These are phyloP conservation scores for Trebouxia sp. DNA, from an alignment of 139 green algal genomes.

Conservation along the genomic window DNA sequence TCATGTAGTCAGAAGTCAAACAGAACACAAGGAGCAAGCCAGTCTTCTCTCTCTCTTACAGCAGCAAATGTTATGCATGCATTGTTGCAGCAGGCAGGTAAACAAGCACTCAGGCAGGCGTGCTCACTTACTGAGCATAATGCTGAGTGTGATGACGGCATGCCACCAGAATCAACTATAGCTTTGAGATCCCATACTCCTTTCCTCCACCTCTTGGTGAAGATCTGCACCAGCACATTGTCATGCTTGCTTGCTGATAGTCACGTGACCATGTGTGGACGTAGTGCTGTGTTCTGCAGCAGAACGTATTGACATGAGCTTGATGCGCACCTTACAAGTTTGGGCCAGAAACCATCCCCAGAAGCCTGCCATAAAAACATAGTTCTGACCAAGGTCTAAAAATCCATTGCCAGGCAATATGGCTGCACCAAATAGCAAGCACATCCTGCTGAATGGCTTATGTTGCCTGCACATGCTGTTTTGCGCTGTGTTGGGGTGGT, in stretches of 20 bases:
- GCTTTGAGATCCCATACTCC: slow-evolving; percentile 79
- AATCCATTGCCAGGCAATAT: background rate
- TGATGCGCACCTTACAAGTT: slow-evolving; percentile 70
- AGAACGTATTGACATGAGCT: no score
- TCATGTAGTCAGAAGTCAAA: background rate
- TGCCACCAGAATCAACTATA: slow-evolving; percentile 90
- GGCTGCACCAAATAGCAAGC: background rate
- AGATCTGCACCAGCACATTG: slow-evolving; percentile 62
- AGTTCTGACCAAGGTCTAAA: slow-evolving; percentile 64
- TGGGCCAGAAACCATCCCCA: slow-evolving; percentile 88
- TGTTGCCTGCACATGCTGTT: no score
- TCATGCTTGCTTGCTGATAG: no score
- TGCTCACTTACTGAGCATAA: slow-evolving; percentile 70
- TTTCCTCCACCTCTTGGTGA: slow-evolving; percentile 83
- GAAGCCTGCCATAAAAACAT: slow-evolving; percentile 88
- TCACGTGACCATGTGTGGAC: no score
- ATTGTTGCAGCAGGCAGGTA: background rate
- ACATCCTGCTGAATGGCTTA: background rate
- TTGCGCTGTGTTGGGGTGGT: no score
- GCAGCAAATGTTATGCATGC: background rate
- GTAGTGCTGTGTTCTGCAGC: no score
- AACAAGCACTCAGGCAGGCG: background rate
- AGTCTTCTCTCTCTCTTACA: no score
- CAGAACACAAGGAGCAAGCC: no score
- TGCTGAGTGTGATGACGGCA: slow-evolving; percentile 96